Evolutionary conservation across 2,329 filamentous ascomycete genomes (phyloP).

Genomic region (Stenocarpella maydis): DNA sequence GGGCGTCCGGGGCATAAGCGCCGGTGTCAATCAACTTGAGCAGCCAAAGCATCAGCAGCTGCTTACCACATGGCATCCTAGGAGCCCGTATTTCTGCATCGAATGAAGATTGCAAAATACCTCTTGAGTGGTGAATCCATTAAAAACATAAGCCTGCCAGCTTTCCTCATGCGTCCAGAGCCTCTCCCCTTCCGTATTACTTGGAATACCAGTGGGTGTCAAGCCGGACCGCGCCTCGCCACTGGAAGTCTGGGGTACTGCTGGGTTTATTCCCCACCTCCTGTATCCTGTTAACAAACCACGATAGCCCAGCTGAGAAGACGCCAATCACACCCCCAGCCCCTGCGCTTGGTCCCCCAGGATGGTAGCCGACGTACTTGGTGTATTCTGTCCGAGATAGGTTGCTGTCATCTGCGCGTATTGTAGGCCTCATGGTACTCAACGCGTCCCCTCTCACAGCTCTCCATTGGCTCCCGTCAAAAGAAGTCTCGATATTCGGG

Average conservation of each 20-base stretch:
- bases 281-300: neutral
- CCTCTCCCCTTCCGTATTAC: neutral
- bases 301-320: neutral
- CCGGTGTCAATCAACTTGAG: neutral
- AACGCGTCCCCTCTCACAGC: neutral
- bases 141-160: neutral
- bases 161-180: conserved; percentile 1
- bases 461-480: neutral
- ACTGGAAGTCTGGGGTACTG: neutral
- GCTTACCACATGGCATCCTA: no score
- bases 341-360: rapidly evolving
- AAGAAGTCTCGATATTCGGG: neutral
- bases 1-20: neutral
- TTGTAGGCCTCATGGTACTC: neutral
- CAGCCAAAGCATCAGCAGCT: neutral
- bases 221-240: neutral
- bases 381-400: neutral
- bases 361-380: neutral
- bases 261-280: neutral
- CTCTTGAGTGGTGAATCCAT: neutral
- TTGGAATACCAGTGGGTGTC: neutral
- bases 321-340: neutral
- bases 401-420: neutral
- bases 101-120: neutral
- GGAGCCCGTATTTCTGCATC: neutral